Base-by-base conservation (phyloP, 1,284 basidiomycete species). In the Microbotryum scabiosae region DNA sequence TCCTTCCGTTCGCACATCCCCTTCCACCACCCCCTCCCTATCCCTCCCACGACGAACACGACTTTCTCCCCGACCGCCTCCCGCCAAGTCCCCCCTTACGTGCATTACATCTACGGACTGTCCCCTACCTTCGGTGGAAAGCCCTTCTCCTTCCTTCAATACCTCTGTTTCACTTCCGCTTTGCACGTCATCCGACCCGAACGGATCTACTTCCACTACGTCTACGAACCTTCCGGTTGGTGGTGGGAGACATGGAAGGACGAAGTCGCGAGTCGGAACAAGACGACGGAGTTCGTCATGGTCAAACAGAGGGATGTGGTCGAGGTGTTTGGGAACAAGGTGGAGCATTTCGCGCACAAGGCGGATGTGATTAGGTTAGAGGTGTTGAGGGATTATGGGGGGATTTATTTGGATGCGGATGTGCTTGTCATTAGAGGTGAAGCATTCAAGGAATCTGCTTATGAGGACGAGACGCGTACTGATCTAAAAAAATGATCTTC, bases 371-470 rank as follows among this genome's bases (percentile, higher is more conserved):
- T 77, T 25, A 67, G 76, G 5, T 56, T 76, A 20, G 75, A 77
- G 64, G 73, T 73, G 54, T 75, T 51, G 55, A 75, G 60, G 61
- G 75, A 60, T 59, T 78, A 60, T 63, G 78, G 79, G 5, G 79
- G 79, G 10, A 76, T 79, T 25, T 79, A 79, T 62, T 72, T 79
- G 20, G 79, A 80, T 61, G 75, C 78, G n/a, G 79, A 80, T 55
- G 68, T 65, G 10, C 52, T 64, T 20, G 56, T 65, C 6, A 32
- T 58, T 20, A 43, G 47, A 41, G 63, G 65, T 67, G 59, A 46
- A 58, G 32, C 69, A 3, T 70, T 14, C 65, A 73, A 73, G 2
- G 6, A 14, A 20, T 21, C 8, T 5, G 14, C 5, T 65, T 70
- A 32, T 68, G 71, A 50, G 63, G 73, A 2, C 75, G 76, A 55